Evolutionary conservation across 2,329 filamentous ascomycete genomes (phyloP), one percentile per base, ranked within the genome.

Genomic region (Blumeria graminis): DNA sequence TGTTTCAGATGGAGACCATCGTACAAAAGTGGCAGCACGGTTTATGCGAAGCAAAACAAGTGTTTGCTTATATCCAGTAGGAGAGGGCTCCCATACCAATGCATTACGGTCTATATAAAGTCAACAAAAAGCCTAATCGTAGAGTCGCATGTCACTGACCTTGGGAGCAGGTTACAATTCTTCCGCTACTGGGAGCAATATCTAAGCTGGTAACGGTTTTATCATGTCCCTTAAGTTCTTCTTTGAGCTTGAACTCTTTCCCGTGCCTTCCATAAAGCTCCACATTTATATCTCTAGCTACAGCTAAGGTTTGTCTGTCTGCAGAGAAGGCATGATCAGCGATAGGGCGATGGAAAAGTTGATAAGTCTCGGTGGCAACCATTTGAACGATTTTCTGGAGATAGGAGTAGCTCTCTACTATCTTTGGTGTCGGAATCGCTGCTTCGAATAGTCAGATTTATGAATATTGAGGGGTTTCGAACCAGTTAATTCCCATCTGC

Each of bases 391-490:
- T 53, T 8, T 7, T 36, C 57, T 57, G 72, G 22, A 75, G 82
- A 85, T 87, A 92, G 86, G 87, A 93, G 86, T 74, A 86, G 79
- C 87, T 94, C 92, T 96, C 92, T 83, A 96, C 92, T 95, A 92
- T 77, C 85, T 41, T 28, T 28, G 22, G 22, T 4, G 22, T 28
- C 22, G 22, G 22, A 4, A 28, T 28, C 22, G 22, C 22, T 28
- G 22, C 22, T 28, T 28, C 22, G 4, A 28, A 28, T 4, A 28
- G 22, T 28, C 22, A 28, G 22, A 28, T 28, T 28, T 4, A 1
- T 28, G 22, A 28, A 28, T 4, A 28, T 2, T 28, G 22, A 28
- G 1, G 22, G 4, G 22, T 4, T 28, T 28, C 4, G 22, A 28
- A 1, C 1, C 1, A 1, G 22, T 1, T 28, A 28, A 28, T 28